Evolutionary conservation across 2,329 filamentous ascomycete genomes (phyloP).

Genomic region (Xylariomycetidae sp.): DNA sequence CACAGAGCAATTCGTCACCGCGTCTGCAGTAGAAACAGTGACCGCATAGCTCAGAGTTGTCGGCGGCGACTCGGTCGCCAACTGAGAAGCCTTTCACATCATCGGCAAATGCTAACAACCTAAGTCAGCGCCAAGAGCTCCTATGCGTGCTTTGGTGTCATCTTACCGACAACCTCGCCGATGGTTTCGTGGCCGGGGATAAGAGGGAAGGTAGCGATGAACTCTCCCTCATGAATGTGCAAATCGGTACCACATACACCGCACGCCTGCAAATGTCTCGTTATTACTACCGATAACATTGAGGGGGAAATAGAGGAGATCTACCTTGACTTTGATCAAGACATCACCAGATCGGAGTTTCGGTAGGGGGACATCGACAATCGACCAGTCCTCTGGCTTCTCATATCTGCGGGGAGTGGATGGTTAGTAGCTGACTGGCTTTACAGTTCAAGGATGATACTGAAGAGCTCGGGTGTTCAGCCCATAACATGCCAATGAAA

Average conservation of each 20-base stretch:
- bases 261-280: conserved; percentile 21
- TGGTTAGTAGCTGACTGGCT: too few relatives aligned
- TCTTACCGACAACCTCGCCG: conserved; percentile 53
- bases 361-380: conserved; percentile 60
- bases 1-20: conserved; percentile 63
- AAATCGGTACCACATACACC: conserved; percentile 34
- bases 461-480: too few relatives aligned
- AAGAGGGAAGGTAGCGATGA: conserved; percentile 58
- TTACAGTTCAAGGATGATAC: too few relatives aligned
- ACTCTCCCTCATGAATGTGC: conserved; percentile 67
- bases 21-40: conserved; percentile 71
- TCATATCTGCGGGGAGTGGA: conserved; percentile 50
- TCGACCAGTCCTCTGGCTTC: conserved; percentile 56
- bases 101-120: conserved; percentile 24
- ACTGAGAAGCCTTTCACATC: conserved; percentile 57
- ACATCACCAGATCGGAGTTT: conserved; percentile 56
- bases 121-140: background rate
- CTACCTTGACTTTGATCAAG: conserved; percentile 61
- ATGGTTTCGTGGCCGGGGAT: conserved; percentile 67
- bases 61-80: conserved; percentile 60
- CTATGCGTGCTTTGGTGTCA: conserved; percentile 25
- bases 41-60: conserved; percentile 63
- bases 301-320: conserved; percentile 4
- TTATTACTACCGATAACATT: conserved; percentile 9
- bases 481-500: too few relatives aligned